Conservation (phyloP, 2,329 filamentous ascomycete species). For the Gliomastix tumulicola region DNA sequence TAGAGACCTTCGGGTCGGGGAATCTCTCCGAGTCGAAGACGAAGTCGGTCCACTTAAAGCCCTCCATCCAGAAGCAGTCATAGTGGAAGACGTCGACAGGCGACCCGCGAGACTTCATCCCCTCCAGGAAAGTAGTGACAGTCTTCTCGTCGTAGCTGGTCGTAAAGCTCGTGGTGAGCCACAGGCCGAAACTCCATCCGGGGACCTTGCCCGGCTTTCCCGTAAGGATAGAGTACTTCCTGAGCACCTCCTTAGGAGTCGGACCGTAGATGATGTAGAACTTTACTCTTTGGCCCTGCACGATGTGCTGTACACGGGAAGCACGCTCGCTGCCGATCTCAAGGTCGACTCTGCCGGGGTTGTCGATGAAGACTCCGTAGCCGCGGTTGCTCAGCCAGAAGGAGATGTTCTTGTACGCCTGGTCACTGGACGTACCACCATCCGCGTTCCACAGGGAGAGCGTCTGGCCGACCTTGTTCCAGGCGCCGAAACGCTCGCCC, state of each 20-base stretch:
- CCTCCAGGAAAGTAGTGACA: slow-evolving; percentile 60
- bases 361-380: slow-evolving; percentile 72
- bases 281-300: slow-evolving; percentile 63
- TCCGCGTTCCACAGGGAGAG: slow-evolving; percentile 59
- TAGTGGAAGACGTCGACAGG: slow-evolving; percentile 69
- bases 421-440: slow-evolving; percentile 60
- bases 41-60: slow-evolving; percentile 71
- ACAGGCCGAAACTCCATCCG: slow-evolving; percentile 69
- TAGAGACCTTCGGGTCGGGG: slow-evolving; percentile 59
- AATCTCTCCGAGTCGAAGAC: slow-evolving; percentile 63
- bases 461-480: slow-evolving; percentile 68
- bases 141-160: slow-evolving; percentile 66
- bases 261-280: slow-evolving; percentile 69
- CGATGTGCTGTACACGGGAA: slow-evolving; percentile 61
- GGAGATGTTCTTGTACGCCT: slow-evolving; percentile 66
- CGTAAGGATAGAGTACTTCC: slow-evolving; percentile 60
- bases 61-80: slow-evolving; percentile 73
- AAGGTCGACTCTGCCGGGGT: slow-evolving; percentile 60
- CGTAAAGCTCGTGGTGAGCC: slow-evolving; percentile 71
- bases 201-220: slow-evolving; percentile 59
- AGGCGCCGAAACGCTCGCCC: slow-evolving; percentile 69
- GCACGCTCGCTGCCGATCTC: slow-evolving; percentile 71
- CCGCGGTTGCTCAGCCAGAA: slow-evolving; percentile 67
- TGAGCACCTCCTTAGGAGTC: slow-evolving; percentile 64
- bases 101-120: slow-evolving; percentile 58